Evolutionary conservation across 306 rosid species (phyloP).

Genomic region (Fragaria ananassa): DNA sequence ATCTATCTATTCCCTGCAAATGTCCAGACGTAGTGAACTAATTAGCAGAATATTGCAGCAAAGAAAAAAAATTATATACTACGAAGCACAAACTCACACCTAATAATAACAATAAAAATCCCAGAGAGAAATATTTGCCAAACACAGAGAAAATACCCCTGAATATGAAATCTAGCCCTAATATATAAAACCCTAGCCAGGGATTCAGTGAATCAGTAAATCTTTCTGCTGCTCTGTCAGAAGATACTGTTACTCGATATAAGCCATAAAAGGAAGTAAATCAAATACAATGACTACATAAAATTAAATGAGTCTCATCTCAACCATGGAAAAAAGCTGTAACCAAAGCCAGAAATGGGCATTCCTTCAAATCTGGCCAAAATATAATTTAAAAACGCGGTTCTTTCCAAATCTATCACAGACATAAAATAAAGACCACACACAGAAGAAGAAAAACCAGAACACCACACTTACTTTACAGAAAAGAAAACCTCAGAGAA

Average conservation of each 20-base stretch:
- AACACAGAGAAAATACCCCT: neutral
- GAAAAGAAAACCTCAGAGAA: slow-evolving; percentile 8
- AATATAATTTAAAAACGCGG: neutral
- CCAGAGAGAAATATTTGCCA: neutral
- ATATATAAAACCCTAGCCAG: slow-evolving; percentile 4
- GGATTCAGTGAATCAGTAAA: slow-evolving; percentile 11
- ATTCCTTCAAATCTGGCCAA: slow-evolving; percentile 26
- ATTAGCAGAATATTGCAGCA: neutral
- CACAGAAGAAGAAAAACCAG: neutral
- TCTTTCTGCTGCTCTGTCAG: slow-evolving; percentile 8
- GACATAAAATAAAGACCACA: neutral
- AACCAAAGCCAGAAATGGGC: slow-evolving; percentile 18
- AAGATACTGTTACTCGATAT: neutral
- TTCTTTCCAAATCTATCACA: slow-evolving; percentile 3
- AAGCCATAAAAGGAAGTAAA: slow-evolving; percentile 17
- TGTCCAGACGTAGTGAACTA: slow-evolving; percentile 2
- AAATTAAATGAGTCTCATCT: neutral
- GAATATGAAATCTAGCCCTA: neutral
- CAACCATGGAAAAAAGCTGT: slow-evolving; percentile 16
- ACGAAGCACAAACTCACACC: neutral
- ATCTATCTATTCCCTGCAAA: slow-evolving; percentile 36
- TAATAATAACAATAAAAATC: neutral
- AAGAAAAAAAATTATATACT: no score
- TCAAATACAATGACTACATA: neutral
- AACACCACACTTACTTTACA: neutral